These are phyloP conservation scores for Ligustrum vulgare DNA, from an alignment of 257 asterid genomes.

Conservation along the genomic window DNA sequence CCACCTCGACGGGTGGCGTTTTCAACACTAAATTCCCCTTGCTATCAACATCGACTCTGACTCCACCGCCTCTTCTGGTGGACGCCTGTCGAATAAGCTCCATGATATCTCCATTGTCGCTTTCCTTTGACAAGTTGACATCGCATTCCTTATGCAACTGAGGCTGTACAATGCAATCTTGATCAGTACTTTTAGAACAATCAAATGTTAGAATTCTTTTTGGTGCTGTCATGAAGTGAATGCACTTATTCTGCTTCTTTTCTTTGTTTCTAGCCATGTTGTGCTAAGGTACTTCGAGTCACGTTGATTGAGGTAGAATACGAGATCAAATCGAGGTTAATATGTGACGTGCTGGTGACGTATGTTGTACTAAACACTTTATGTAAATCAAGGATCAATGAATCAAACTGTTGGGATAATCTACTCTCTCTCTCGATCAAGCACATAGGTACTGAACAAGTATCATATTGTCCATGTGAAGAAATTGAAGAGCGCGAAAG, in stretches of 20 bases:
- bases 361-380: background rate
- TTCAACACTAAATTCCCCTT: constrained; percentile 42
- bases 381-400: background rate
- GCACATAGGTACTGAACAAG: too few relatives aligned
- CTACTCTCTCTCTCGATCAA: background rate
- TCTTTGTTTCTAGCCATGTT: constrained; percentile 8
- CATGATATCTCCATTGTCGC: constrained; percentile 23
- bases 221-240: background rate
- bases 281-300: background rate
- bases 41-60: constrained; percentile 35
- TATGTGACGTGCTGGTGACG: background rate
- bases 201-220: constrained; percentile 17
- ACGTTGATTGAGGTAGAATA: background rate
- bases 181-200: constrained; percentile 19
- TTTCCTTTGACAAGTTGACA: constrained; percentile 13
- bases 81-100: constrained; percentile 31
- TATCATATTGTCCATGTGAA: too few relatives aligned
- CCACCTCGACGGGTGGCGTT: constrained; percentile 15
- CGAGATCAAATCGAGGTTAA: background rate
- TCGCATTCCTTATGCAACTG: background rate
- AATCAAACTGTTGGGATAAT: background rate
- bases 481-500: background rate
- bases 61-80: constrained; percentile 29
- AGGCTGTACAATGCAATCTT: constrained; percentile 14
- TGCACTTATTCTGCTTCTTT: constrained; percentile 13